These are phyloP conservation scores for Annulohypoxylon nitens DNA, from an alignment of 495 filamentous ascomycete species.

Conservation along the genomic window DNA sequence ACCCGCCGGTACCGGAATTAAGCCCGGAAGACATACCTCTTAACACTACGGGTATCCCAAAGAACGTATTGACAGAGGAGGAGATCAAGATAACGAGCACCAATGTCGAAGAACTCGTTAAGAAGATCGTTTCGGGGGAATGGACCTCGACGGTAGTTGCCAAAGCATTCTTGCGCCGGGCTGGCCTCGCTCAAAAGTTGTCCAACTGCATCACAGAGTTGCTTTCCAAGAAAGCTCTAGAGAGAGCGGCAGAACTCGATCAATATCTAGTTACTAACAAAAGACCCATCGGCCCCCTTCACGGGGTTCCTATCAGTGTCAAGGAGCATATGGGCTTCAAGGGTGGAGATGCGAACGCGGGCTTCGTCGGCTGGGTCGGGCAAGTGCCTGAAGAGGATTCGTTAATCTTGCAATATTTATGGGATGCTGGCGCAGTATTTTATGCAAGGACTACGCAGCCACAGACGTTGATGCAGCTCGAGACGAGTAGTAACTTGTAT, in stretches of 20 bases:
- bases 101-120: constrained; percentile 60
- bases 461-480: constrained; percentile 72
- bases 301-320: constrained; percentile 75
- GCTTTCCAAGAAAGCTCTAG: constrained; percentile 70
- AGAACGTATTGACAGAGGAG: constrained; percentile 59
- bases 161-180: constrained; percentile 63
- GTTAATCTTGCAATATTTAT: constrained; percentile 61
- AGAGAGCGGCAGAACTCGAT: constrained; percentile 70
- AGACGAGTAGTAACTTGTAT: constrained; percentile 69
- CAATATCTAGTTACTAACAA: constrained; percentile 62
- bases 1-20: constrained; percentile 53
- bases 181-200: constrained; percentile 58
- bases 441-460: constrained; percentile 69
- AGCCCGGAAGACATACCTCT: constrained; percentile 51
- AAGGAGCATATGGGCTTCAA: constrained; percentile 76
- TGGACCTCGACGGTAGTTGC: constrained; percentile 60
- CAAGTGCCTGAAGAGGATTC: constrained; percentile 57
- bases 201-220: constrained; percentile 74
- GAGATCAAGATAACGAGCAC: constrained; percentile 68
- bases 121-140: constrained; percentile 50
- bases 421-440: constrained; percentile 63
- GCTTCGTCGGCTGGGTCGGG: constrained; percentile 63
- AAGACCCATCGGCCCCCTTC: constrained; percentile 70
- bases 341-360: constrained; percentile 64
- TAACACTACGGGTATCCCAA: constrained; percentile 60